Evolutionary conservation across 1,284 basidiomycete genomes (phyloP), one percentile per base, ranked within the genome.

Genomic region (Phaffia rhodozyma): DNA sequence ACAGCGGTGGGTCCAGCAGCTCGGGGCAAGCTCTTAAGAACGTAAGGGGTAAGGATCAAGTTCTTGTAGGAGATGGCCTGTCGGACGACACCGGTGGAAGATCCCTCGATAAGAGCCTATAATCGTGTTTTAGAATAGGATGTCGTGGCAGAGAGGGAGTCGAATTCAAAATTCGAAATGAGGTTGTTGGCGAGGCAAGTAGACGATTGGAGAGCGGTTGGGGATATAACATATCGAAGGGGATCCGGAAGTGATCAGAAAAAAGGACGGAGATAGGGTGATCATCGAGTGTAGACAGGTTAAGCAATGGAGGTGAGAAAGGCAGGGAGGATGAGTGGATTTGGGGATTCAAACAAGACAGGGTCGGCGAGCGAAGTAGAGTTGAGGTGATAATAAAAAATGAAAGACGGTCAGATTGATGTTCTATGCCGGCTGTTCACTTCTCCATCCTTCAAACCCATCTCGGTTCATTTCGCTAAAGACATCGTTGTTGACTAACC

Each of bases 81-180:
- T 72, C 94, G 91, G 71, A 91, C 84, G 61, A 98, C 94, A 69
- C 83, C 85, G 67, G 91, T 90, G 61, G 84, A 82, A 68, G 94
- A 93, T 66, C 92, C 92, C 78, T 97, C 94, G 73, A 97, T 86
- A 76, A 98, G 84, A 58, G 93, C 94, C 92, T 96, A 72, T 0
- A 55, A 16, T 43, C 16, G 13, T 43, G 5, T 43, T 43, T 43
- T 9, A 55, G 50, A 25, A 48, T n/a, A n/a, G 27, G 27, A 57
- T 57, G 13, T 47, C 6, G 32, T 5, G 38, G 16, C 13, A 16
- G 38, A 4, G 48, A 60, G 60, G 32, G n/a, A 11, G 38, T 43
- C 5, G 16, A 43, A 11, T 7, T 43, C 38, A 16, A 43, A 2
- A 43, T 43, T 43, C 16, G 38, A 43, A 2, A 53, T n/a, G 47